Conservation (phyloP, 2,329 filamentous ascomycete species). For the Ascochyta rabiei region DNA sequence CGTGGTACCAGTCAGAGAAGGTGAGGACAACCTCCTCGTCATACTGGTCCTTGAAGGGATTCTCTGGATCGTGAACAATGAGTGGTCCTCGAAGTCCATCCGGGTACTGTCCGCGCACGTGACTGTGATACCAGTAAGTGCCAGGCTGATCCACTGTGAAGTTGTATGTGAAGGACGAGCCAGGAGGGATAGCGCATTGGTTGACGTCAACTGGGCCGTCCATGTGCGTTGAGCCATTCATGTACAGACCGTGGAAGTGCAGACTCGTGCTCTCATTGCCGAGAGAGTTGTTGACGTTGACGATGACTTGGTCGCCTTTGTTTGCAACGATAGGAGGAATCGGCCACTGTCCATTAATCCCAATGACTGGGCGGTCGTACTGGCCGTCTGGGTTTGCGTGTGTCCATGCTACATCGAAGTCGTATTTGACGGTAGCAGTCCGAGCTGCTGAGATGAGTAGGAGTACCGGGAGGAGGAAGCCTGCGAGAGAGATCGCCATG, state of each 20-base stretch:
- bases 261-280: slow-evolving; percentile 68
- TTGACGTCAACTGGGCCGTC: slow-evolving; percentile 73
- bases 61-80: slow-evolving; percentile 65
- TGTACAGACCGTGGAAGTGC: slow-evolving; percentile 80
- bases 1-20: slow-evolving; percentile 77
- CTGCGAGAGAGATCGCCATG: slow-evolving; percentile 55
- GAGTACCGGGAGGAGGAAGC: slow-evolving; percentile 48
- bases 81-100: slow-evolving; percentile 73
- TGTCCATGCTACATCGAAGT: slow-evolving; percentile 63
- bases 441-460: slow-evolving; percentile 31
- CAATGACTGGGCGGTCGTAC: slow-evolving; percentile 60
- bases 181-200: slow-evolving; percentile 63
- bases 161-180: slow-evolving; percentile 67
- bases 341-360: slow-evolving; percentile 77
- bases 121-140: slow-evolving; percentile 72
- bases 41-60: slow-evolving; percentile 60
- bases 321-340: slow-evolving; percentile 75
- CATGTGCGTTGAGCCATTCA: slow-evolving; percentile 76
- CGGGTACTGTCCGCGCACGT: slow-evolving; percentile 65
- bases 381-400: slow-evolving; percentile 62
- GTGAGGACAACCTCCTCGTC: slow-evolving; percentile 68
- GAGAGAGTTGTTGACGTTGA: slow-evolving; percentile 72
- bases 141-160: slow-evolving; percentile 56
- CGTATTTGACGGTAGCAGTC: slow-evolving; percentile 51
- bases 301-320: slow-evolving; percentile 72